Base-by-base conservation (phyloP, 495 filamentous ascomycete species). In the Rhypophila decipiens region DNA sequence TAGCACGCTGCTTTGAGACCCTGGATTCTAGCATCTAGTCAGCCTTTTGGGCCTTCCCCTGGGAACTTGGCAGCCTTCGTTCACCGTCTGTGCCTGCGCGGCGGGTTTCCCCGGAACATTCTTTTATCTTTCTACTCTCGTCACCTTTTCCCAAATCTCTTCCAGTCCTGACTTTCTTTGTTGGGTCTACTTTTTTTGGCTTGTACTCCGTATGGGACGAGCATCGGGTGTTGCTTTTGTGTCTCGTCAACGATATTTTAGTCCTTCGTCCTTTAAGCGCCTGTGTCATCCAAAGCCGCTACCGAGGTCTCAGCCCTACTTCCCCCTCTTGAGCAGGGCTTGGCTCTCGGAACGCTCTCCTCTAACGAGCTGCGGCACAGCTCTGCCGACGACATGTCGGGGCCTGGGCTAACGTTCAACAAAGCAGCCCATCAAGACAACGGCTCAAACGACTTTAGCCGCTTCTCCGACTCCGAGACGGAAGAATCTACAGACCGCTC, bases 401-500 rank as follows among this genome's bases (percentile, higher is more conserved):
- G 55, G 24, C 49, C 34, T 49, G 55, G 56, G 50, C 62, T 67
- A 53, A 67, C 64, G 36, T 52, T 29, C 44, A 43, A 43, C 15
- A 59, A 46, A 37, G 42, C 55, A 61, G 57, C 50, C 57, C 55
- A 59, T 19, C 56, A 57, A 49, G 55, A 58, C 40, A 42, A 22
- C 33, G 51, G 19, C 21, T 12, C 42, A 34, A 44, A 49, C 43
- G 56, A 68, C 44, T 42, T 51, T 41, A 57, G 49, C 44, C 63
- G 58, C 21, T 57, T 58, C 49, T 59, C 62, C 44, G 65, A 70
- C 34, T 63, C 64, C 11, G 65, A 73, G 27, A 15, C 54, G 33
- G 71, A 74, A 34, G 70, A 71, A 12, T 59, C 51, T 39, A 46
- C 57, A 11, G 58, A 58, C 35, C 61, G 56, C 42, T 52, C 57